phyloP scores from a whole-genome alignment of 345 rosid species.

The Eucalyptus paniculata region DNA sequence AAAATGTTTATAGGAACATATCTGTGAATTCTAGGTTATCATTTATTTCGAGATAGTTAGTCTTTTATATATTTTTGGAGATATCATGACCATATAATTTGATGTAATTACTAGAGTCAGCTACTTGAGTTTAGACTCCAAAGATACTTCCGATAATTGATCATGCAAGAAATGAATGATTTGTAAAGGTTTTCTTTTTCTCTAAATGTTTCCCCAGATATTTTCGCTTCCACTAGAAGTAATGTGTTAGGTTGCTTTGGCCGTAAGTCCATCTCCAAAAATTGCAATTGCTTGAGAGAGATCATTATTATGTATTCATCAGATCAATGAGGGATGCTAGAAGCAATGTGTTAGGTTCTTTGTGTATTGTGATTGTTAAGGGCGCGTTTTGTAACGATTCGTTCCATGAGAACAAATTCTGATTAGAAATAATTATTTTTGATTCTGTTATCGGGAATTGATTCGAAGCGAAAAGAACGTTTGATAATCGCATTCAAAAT shows the following conservation, averaged over 20 bases:
- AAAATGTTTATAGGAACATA: not conserved
- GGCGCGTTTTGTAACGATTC: no score
- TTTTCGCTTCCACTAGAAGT: not conserved
- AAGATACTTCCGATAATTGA: not conserved
- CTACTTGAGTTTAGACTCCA: not conserved
- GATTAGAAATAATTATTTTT: no score
- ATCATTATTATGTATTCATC: no score
- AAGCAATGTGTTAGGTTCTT: not conserved
- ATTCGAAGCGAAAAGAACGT: no score
- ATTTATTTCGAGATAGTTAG: not conserved
- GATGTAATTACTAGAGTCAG: not conserved
- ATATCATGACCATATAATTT: not conserved
- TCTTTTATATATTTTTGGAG: not conserved
- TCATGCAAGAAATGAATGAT: not conserved
- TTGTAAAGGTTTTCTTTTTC: not conserved
- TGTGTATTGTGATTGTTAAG: not conserved
- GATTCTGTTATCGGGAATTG: accelerated
- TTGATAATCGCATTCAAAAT: no score
- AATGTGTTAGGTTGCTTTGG: no score
- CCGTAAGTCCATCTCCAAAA: no score
- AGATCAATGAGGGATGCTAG: no score
- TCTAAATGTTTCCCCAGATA: not conserved
- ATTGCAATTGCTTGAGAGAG: no score
- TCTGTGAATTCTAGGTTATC: not conserved
- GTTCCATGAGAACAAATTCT: no score